Conservation (phyloP, 352 stramenopile species). For the Pythium volutum region DNA sequence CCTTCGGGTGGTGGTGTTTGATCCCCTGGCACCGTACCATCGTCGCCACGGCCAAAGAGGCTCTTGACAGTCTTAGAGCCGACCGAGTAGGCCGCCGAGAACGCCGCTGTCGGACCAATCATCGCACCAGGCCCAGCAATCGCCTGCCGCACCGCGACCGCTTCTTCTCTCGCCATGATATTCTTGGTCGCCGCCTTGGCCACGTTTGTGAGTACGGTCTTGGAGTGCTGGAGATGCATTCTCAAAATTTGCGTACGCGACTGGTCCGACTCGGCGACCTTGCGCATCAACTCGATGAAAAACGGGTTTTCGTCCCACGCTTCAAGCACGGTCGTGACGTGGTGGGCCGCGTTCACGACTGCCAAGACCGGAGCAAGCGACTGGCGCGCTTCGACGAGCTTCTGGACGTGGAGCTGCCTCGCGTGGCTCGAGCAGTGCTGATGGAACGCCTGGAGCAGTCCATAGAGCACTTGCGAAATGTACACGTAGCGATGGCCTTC, state of each 20-base stretch:
- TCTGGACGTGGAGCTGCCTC: background rate
- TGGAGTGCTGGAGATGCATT: constrained; percentile 63
- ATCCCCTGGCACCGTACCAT: background rate
- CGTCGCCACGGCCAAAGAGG: constrained; percentile 38
- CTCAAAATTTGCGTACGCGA: constrained; percentile 52
- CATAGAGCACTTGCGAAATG: constrained; percentile 63
- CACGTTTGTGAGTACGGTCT: constrained; percentile 39
- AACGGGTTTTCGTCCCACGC: constrained; percentile 64
- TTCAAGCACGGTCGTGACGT: constrained; percentile 36
- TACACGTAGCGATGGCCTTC: constrained; percentile 77
- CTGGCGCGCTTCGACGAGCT: background rate
- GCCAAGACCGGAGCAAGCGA: constrained; percentile 33
- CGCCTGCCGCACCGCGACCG: constrained; percentile 60
- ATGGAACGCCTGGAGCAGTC: constrained; percentile 36
- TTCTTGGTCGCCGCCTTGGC: constrained; percentile 44
- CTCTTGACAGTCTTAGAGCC: constrained; percentile 73
- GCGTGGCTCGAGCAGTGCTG: constrained; percentile 16
- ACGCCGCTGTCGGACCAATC: constrained; percentile 65
- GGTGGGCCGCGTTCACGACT: constrained; percentile 48
- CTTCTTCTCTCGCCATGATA: constrained; percentile 66
- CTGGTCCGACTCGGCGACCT: constrained; percentile 50
- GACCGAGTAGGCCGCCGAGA: constrained; percentile 70
- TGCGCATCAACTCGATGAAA: constrained; percentile 66
- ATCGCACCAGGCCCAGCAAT: constrained; percentile 61
- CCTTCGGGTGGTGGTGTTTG: background rate